Evolutionary conservation across 73 alveolate genomes (phyloP).

Genomic region (Strombidium stylifer): DNA sequence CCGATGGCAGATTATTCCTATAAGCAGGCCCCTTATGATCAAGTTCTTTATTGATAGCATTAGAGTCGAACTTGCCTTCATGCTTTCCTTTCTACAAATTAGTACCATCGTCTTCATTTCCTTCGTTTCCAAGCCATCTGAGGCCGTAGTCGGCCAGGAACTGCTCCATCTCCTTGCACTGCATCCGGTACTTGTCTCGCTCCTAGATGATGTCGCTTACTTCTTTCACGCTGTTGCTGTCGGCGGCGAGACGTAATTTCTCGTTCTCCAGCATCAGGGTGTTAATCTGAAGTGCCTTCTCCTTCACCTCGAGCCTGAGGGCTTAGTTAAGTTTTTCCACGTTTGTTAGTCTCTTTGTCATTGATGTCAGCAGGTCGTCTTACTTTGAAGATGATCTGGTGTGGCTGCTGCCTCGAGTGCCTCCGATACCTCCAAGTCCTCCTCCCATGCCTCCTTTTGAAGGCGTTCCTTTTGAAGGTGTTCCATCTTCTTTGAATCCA

Average conservation of each 20-base stretch:
- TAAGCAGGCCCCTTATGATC: neutral
- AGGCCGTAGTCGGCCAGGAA: constrained; percentile 71
- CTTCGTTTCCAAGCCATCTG: constrained; percentile 66
- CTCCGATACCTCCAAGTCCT: constrained; percentile 4
- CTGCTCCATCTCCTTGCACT: constrained; percentile 62
- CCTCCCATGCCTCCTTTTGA: constrained; percentile 31
- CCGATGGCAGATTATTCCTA: constrained; percentile 62
- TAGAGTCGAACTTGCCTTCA: neutral
- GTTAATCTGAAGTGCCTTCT: constrained; percentile 41
- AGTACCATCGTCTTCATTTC: constrained; percentile 38
- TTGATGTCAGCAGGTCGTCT: constrained; percentile 37
- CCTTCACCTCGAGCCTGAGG: constrained; percentile 51
- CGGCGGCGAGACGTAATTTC: constrained; percentile 18
- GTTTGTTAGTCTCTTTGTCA: constrained; percentile 50
- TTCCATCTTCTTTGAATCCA: neutral
- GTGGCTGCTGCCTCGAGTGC: constrained; percentile 2
- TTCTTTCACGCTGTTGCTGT: neutral
- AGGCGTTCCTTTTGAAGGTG: no score
- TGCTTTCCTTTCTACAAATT: no score
- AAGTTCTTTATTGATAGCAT: neutral
- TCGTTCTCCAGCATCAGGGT: constrained; percentile 42
- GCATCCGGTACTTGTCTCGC: constrained; percentile 35
- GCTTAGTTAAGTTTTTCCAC: constrained; percentile 45
- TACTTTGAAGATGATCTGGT: constrained; percentile 28
- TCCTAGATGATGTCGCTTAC: constrained; percentile 10